Evolutionary conservation across 2,329 filamentous ascomycete species (phyloP).

Genomic region (Scedosporium boydii): DNA sequence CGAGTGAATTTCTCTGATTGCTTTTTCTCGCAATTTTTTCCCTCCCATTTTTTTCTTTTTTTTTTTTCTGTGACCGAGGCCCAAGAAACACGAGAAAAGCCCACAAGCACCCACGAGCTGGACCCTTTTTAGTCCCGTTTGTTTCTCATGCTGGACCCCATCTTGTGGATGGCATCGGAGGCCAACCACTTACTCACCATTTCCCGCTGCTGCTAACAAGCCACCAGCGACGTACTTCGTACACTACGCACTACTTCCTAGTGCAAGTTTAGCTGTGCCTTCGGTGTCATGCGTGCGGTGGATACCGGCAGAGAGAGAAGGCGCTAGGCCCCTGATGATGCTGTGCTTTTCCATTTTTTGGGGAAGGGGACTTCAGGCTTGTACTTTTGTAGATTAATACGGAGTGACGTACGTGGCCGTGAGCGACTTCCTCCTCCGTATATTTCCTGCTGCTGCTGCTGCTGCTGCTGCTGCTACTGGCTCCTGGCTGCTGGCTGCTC

Average conservation of each 20-base stretch:
- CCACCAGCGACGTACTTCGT: no score
- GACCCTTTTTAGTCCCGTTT: not conserved
- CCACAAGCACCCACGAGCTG: not conserved
- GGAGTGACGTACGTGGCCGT: no score
- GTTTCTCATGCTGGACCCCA: not conserved
- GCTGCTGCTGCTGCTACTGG: no score
- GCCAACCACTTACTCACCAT: no score
- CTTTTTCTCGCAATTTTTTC: no score
- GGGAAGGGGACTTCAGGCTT: not conserved
- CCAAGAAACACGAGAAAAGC: not conserved
- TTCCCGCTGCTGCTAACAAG: no score
- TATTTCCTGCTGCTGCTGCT: no score
- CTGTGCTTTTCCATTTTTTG: not conserved
- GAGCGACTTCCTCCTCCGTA: no score
- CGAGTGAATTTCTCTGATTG: no score
- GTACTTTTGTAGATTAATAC: not conserved
- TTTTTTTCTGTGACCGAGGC: not conserved
- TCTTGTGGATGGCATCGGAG: not conserved
- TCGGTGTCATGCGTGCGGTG: not conserved
- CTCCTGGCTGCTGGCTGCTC: no score
- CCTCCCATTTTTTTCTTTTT: no score
- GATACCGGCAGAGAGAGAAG: not conserved
- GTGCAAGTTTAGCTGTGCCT: not conserved
- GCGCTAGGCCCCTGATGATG: not conserved
- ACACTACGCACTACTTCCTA: no score